These are phyloP conservation scores for Spinacia oleracea DNA, from an alignment of 179 eudicot genomes.

Conservation along the genomic window DNA sequence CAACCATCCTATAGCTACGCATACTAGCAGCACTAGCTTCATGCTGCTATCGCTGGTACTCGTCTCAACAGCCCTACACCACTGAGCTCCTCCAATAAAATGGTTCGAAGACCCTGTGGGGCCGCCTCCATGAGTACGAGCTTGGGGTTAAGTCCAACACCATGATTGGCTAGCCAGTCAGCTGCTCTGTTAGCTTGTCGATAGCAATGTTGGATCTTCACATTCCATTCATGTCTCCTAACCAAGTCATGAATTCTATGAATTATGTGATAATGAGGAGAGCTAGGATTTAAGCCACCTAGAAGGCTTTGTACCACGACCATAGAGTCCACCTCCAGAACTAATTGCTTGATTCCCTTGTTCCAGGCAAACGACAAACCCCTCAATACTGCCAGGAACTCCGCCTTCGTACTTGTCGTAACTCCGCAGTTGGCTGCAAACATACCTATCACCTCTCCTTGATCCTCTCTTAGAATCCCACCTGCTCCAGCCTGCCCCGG, in stretches of 20 bases:
- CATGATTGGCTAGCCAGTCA: neutral
- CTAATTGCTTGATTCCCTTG: neutral
- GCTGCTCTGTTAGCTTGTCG: neutral
- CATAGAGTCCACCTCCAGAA: neutral
- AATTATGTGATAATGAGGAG: neutral
- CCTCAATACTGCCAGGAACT: neutral
- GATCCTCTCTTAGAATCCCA: too few species aligned
- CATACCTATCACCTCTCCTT: neutral
- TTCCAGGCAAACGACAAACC: neutral
- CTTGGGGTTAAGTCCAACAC: neutral
- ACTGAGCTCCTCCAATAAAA: neutral
- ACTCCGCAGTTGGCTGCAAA: neutral
- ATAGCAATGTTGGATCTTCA: neutral
- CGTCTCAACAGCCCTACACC: neutral
- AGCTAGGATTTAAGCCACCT: neutral
- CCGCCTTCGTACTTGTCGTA: neutral
- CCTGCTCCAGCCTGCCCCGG: neutral
- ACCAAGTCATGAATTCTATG: neutral
- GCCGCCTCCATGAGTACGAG: neutral
- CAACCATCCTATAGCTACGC: too few species aligned
- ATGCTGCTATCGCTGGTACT: neutral
- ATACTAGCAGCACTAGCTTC: too few species aligned
- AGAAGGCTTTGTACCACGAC: neutral
- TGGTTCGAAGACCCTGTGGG: neutral
- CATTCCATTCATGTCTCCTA: neutral